Evolutionary conservation across 2,329 filamentous ascomycete genomes (phyloP), one percentile per base, ranked within the genome.

Genomic region (Neopestalotiopsis sp.): DNA sequence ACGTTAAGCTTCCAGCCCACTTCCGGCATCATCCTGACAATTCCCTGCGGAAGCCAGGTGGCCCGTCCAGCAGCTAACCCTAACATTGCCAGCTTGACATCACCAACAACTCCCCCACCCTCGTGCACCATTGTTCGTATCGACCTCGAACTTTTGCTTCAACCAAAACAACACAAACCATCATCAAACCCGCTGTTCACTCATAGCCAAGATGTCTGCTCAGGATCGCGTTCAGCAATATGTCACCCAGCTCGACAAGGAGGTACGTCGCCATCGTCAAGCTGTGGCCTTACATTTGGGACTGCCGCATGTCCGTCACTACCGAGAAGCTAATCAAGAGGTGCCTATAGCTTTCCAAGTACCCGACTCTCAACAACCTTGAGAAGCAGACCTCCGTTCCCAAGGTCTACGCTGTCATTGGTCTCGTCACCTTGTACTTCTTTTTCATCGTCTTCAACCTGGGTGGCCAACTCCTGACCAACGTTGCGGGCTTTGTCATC

Each of bases 401-500:
- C 79, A 97, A 97, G 87, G 91, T 93, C 77, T 96, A 97, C 81
- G 91, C 90, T 73, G 88, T 93, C 78, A 90, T 95, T 75, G 94
- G 93, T 76, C 79, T 94, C 69, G 91, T 83, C 70, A 90, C 90
- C 65, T 89, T 95, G 74, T 97, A 97, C 87, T 94, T 96, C 85
- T 94, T 95, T 86, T 89, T 96, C 76, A 93, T 96, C 83, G 90
- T 96, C 85, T 94, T 97, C 88, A 97, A 97, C 88, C 92, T 96
- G 73, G 94, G 92, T 73, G 93, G 94, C 76, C 93, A 95, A 83
- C 92, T 96, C 78, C 86, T 97, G 75, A 94, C 94, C 83, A 97
- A 97, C 86, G 83, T 94, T 74, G 93, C 93, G 74, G 94, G 94
- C 71, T 96, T 96, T 80, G 83, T 92, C 75, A 88, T 97, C 71